phyloP scores from a whole-genome alignment of 352 stramenopile genomes.

The Hyaloperonospora brassicae region DNA sequence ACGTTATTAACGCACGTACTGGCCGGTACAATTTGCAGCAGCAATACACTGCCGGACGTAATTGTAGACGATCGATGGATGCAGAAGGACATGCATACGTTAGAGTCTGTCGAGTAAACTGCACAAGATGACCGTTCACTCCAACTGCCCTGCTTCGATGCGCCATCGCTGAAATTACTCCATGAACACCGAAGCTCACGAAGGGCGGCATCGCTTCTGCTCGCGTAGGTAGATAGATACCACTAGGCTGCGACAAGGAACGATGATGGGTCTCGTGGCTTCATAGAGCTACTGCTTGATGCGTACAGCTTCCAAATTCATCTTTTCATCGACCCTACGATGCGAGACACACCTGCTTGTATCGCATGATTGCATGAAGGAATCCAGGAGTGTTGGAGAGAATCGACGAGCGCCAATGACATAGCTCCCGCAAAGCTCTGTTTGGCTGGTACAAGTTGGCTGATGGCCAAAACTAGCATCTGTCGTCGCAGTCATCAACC shows the following conservation, averaged over 20 bases:
- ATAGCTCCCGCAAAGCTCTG: constrained; percentile 73
- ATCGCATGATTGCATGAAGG: constrained; percentile 69
- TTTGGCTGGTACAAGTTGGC: constrained; percentile 82
- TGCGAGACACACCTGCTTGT: constrained; percentile 72
- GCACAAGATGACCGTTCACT: no score
- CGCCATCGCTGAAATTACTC: no score
- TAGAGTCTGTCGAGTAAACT: no score
- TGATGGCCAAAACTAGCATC: constrained; percentile 68
- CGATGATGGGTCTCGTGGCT: constrained; percentile 46
- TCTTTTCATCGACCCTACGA: constrained; percentile 30
- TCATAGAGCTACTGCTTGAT: constrained; percentile 66
- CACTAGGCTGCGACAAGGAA: constrained; percentile 21
- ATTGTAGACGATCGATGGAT: no score
- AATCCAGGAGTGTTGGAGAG: constrained; percentile 76
- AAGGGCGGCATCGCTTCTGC: no score
- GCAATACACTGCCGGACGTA: no score
- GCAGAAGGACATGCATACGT: no score
- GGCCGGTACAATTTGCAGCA: no score
- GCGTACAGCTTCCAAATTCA: constrained; percentile 59
- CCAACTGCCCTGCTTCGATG: no score
- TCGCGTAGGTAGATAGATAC: no score
- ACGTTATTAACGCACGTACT: no score
- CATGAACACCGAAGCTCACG: no score
- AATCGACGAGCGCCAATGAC: constrained; percentile 64
- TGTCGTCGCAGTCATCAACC: constrained; percentile 2